Percentiles rank a stretch among this genome's conserved stretches.
Conservation (phyloP, 2,329 filamentous ascomycete species). For the Aureobasidium sp. region DNA sequence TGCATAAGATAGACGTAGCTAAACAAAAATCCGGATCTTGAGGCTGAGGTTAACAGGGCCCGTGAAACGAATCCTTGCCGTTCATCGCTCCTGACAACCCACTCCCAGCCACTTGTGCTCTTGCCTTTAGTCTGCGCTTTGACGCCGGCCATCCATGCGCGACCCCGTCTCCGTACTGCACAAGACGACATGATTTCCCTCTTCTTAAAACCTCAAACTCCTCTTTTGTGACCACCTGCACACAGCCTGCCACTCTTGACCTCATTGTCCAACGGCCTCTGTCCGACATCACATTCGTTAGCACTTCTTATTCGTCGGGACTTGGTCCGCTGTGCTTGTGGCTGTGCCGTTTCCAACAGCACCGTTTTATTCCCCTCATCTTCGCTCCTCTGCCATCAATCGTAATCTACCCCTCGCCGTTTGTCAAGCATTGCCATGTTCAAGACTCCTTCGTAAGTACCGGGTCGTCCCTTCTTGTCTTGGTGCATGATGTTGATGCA, state of each 20-base stretch:
- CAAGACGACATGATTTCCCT: not conserved
- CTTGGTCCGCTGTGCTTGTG: not conserved
- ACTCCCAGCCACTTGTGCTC: constrained; percentile 5
- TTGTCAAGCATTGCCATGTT: constrained; percentile 1
- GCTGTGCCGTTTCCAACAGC: constrained; percentile 5
- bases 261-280: constrained; percentile 1
- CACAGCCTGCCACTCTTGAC: not conserved
- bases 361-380: constrained; percentile 3
- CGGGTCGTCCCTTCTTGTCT: not conserved
- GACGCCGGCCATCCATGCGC: not conserved
- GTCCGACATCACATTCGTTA: constrained; percentile 4
- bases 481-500: not conserved
- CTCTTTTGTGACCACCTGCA: constrained; percentile 1
- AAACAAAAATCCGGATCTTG: constrained; percentile 7
- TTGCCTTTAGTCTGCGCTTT: not conserved
- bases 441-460: constrained; percentile 9
- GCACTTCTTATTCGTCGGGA: not conserved
- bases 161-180: not conserved
- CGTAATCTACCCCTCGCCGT: constrained; percentile 10
- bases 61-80: constrained; percentile 7
- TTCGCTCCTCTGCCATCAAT: not conserved
- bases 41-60: not conserved
- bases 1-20: constrained; percentile 5
- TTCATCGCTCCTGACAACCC: constrained; percentile 8
- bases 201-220: not conserved